phyloP scores from a whole-genome alignment of 495 filamentous ascomycete species.

The Eremomyces bilateralis region DNA sequence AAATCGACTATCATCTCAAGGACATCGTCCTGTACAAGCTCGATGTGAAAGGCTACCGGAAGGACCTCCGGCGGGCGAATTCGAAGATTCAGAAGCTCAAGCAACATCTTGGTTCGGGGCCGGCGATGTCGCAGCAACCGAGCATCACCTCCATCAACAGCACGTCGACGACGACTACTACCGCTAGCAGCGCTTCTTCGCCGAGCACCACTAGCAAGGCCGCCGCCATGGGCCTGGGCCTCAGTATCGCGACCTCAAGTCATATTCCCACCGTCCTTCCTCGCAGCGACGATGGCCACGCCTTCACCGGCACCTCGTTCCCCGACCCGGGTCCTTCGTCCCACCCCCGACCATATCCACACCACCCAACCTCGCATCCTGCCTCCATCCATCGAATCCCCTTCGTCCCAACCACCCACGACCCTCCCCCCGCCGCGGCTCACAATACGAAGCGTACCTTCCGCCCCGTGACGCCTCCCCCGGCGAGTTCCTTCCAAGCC shows the following conservation, averaged over 20 bases:
- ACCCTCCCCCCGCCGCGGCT: too few species aligned
- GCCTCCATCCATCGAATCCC: too few species aligned
- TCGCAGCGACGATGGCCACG: neutral
- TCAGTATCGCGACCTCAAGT: neutral
- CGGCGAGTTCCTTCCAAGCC: neutral
- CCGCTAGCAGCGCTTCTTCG: neutral
- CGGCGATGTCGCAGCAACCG: too few species aligned
- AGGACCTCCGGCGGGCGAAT: neutral
- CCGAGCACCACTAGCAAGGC: neutral
- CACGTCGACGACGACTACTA: neutral
- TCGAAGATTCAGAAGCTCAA: neutral
- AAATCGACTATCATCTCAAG: conserved; percentile 1
- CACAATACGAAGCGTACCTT: neutral
- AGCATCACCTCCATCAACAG: too few species aligned
- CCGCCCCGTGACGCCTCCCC: neutral
- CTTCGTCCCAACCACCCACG: neutral
- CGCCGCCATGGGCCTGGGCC: too few species aligned
- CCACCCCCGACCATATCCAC: neutral
- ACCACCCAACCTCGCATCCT: neutral
- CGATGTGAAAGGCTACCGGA: conserved; percentile 1
- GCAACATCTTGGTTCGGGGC: too few species aligned
- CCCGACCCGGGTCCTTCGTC: neutral
- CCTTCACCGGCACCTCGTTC: neutral
- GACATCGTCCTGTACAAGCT: conserved; percentile 1
- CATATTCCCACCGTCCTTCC: too few species aligned